A percentile compares a stretch with the other conserved stretches of the same genome.
These are phyloP conservation scores for Rhodosporidiobolus sp. DNA, from an alignment of 768 basidiomycete species.

Conservation along the genomic window DNA sequence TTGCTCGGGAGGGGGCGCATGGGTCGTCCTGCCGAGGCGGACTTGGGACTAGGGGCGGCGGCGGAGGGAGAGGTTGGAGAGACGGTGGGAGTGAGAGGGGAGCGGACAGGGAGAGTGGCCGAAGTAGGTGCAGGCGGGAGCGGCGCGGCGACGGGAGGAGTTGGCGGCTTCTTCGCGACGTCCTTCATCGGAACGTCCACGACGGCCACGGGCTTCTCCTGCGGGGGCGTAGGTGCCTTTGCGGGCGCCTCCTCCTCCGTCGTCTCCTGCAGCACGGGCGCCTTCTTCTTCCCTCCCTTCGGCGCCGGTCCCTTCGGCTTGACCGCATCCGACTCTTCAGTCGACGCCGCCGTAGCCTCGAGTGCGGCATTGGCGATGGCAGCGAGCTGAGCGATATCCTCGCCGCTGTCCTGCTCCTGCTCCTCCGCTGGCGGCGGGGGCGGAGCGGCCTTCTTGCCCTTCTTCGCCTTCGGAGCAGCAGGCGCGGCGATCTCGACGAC, in stretches of 20 bases:
- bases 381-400: constrained; percentile 22
- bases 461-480: not conserved
- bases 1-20: constrained; percentile 23
- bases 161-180: not conserved
- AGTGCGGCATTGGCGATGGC: constrained; percentile 28
- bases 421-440: not conserved
- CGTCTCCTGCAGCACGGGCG: too few relatives aligned
- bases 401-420: not conserved
- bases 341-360: not conserved
- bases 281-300: constrained; percentile 6
- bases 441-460: constrained; percentile 6
- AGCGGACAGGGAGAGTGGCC: not conserved
- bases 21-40: not conserved
- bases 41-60: too few relatives aligned
- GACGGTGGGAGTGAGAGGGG: not conserved
- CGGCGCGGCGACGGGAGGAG: not conserved
- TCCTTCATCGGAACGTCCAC: not conserved
- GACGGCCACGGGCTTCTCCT: constrained; percentile 12
- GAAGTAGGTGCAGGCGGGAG: not conserved
- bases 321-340: not conserved
- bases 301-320: not conserved
- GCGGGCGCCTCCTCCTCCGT: not conserved
- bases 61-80: not conserved
- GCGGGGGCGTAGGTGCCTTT: not conserved
- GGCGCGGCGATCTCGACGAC: not conserved